Conservation (phyloP, 2,329 filamentous ascomycete genomes). For the Aspergillus ochraceus region DNA sequence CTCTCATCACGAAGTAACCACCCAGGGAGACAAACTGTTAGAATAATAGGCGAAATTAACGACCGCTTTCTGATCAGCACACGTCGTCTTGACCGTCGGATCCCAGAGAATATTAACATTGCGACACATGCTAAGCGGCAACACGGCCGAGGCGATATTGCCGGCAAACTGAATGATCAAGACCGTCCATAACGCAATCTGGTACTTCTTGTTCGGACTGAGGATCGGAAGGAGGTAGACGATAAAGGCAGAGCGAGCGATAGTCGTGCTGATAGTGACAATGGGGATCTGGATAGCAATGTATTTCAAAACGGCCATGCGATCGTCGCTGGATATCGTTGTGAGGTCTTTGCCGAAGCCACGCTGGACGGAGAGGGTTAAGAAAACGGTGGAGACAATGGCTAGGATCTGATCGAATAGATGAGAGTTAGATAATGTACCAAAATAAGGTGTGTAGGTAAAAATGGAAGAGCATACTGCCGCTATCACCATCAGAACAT, state of each 20-base stretch:
- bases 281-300: conserved; percentile 29
- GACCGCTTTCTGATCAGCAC: conserved; percentile 20
- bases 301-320: conserved; percentile 24
- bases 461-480: conserved; percentile 16
- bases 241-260: conserved; percentile 30
- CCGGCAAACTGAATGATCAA: conserved; percentile 25
- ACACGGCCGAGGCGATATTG: conserved; percentile 27
- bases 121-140: conserved; percentile 29
- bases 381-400: conserved; percentile 24
- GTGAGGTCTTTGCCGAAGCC: conserved; percentile 27
- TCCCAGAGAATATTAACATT: conserved; percentile 27
- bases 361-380: conserved; percentile 26
- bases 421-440: background rate
- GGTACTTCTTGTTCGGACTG: conserved; percentile 24
- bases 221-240: conserved; percentile 29
- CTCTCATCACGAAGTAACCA: too few relatives aligned
- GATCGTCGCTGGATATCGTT: conserved; percentile 10
- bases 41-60: conserved; percentile 32
- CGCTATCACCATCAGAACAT: conserved; percentile 31
- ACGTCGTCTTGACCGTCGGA: conserved; percentile 22
- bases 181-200: conserved; percentile 23
- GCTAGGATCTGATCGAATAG: conserved; percentile 17
- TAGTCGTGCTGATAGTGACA: conserved; percentile 31
- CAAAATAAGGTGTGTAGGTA: background rate
- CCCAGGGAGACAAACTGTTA: conserved; percentile 18